Evolutionary conservation across 352 stramenopile species (phyloP), one percentile per base, ranked within the genome.

Genomic region (Phytophthora cajani): DNA sequence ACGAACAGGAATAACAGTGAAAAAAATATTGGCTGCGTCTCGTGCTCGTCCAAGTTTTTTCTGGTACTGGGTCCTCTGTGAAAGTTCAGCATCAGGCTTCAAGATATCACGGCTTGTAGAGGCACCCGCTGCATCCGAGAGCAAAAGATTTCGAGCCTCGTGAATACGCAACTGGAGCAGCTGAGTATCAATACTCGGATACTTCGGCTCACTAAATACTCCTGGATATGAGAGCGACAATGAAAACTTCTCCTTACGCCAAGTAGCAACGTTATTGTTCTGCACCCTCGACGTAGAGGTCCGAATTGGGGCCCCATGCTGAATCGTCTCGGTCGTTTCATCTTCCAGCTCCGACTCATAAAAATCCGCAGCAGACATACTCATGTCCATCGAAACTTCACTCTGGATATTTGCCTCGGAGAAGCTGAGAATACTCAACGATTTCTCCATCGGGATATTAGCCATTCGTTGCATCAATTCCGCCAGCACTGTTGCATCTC

Each of bases 171-270:
- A 59, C 30, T 82, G 79, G 44, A 91, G 72, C 9, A 72, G 70
- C 21, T 82, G 86, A 10, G 72, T 75, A 32, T 81, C 66, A 51
- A 64, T 67, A 2, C 60, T 64, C 17, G 75, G 72, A 11, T 62
- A 52, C 25, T 68, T 74, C 19, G 49, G 61, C 44, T 89, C 74
- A 21, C 71, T 86, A 42, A 93, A 89, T 53, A 93, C 79, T 19
- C 78, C 82, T 1, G 84, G 80, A 62, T 92, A 93, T n/a, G 80
- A 89, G 33, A 93, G 56, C 54, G 74, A 79, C 1, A 92, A 53
- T 6, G 78, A 68, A 44, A 91, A 91, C 17, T 84, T 88, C 47
- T 93, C 84, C 60, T 87, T 88, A 14, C 71, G 69, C 84, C 84
- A 93, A 51, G 61, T 69, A 6, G 71, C 81, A 12, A 71, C 60